Evolutionary conservation across 176 grass and related monocot genomes (phyloP), one percentile per base, ranked within the genome.

Genomic region (Pharus latifolius): DNA sequence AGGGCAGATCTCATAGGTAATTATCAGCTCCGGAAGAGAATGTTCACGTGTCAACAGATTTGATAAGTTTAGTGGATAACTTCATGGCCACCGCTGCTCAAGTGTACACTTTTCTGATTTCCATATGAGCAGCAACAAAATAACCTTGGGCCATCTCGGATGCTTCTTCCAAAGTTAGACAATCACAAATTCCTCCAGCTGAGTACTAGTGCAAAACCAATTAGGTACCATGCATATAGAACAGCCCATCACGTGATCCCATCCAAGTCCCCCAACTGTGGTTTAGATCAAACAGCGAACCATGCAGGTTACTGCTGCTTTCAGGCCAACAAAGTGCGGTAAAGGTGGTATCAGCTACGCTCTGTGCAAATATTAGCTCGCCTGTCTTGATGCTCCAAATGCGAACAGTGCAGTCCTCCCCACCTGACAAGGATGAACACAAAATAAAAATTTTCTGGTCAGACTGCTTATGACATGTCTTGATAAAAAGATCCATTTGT

Each of bases 301-400:
- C 25, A 61, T 64, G 29, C 20, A 66, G 58, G 16, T 75, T 69
- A 26, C 14, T 22, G 38, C 65, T 52, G 49, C 64, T 82, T 72
- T 75, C 53, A 19, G 81, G 84, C 94, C 94, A 98, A 48, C 83
- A 98, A 49, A 84, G 37, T 56, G 84, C 50, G 12, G 89, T 80
- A 35, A 92, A 78, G 42, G 26, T 46, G 0, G 56, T 51, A 37
- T 83, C 56, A 11, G 75, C 56, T 19, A 93, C 49, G 0, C 20
- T 88, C 38, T 83, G 57, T 40, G 78, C 79, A 59, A 93, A 98
- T 68, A 98, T 49, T 74, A 85, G 81, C 54, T 98, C 89, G n/a
- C 89, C 77, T 7, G 63, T 85, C 67, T 88, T 98, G 78, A 92
- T 88, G 62, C 87, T 90, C 94, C 94, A 93, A 54, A 83, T 90